Base-by-base conservation (phyloP, 2,329 filamentous ascomycete species). In the Amauroascus niger region DNA sequence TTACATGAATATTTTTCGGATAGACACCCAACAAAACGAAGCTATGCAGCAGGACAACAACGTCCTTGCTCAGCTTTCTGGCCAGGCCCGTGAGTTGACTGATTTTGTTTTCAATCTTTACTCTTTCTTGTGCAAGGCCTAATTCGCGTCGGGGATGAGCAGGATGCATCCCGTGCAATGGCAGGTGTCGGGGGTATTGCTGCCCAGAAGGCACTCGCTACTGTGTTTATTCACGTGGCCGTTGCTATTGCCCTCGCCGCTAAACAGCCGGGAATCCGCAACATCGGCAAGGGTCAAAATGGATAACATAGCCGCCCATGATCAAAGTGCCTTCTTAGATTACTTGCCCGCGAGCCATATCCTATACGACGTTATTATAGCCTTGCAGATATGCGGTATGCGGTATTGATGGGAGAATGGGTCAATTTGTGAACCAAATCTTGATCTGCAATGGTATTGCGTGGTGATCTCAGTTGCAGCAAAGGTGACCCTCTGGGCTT, bases 231-330 rank as follows among this genome's bases (percentile, higher is more conserved):
- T 11, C 7, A 14, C 18, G 14, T 6, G 50, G 50, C 41, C 30
- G 50, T 13, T 52, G 50, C 50, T 52, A 33, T 18, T 52, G 50
- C 32, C 30, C 41, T 9, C 40, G 37, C 26, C 48, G 26, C 41
- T 52, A 46, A 52, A 46, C 16, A 20, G 18, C 8, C n/a, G 13
- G 20, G 8, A 22, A 8, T 11, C n/a, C 6, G n/a, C 18, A 11
- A 22, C 18, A 9, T 44, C n/a, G n/a, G 30, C 45, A 35, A 13
- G 45, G 44, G 6, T 35, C 5, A 6, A 14, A 8, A 35, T 8
- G 8, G 13, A 33, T 20, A n/a, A 47, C 45, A 47, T 47, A 30
- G 24, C 45, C 45, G n/a, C 22, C 24, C 16, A 30, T 6, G 33
- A 18, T 39, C 16, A 16, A 26, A 39, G 11, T 9, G 30, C 20